A percentile compares a stretch with the other conserved stretches of the same genome.
Evolutionary conservation across 2,329 filamentous ascomycete genomes (phyloP).

Genomic region (Hirsutella minnesotensis): DNA sequence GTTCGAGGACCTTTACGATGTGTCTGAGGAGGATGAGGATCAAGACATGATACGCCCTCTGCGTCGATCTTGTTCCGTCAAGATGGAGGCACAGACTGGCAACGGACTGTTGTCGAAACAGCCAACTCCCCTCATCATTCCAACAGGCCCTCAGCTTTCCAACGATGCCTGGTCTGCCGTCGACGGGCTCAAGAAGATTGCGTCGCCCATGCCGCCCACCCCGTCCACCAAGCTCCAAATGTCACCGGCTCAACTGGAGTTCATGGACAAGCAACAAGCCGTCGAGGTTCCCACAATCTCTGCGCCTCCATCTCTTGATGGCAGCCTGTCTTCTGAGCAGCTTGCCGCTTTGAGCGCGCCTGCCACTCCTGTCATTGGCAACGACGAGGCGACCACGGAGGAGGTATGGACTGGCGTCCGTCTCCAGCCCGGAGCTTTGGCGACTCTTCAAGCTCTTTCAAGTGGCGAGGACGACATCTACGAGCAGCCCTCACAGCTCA

Average conservation of each 20-base stretch:
- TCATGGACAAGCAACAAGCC: conserved; percentile 51
- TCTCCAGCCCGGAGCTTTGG: conserved; percentile 70
- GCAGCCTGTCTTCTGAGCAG: conserved; percentile 80
- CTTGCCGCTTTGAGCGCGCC: conserved; percentile 74
- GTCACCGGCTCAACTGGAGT: conserved; percentile 61
- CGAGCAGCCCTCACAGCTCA: conserved; percentile 26
- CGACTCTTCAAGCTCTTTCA: conserved; percentile 65
- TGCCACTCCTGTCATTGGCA: conserved; percentile 63
- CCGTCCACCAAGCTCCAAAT: conserved; percentile 60
- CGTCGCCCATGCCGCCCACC: conserved; percentile 49
- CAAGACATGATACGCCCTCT: conserved; percentile 11
- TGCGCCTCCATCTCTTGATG: conserved; percentile 79
- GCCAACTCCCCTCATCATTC: conserved; percentile 39
- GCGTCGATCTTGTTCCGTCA: conserved; percentile 18
- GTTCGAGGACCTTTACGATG: conserved; percentile 80
- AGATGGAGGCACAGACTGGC: conserved; percentile 22
- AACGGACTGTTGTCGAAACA: conserved; percentile 22
- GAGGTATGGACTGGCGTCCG: conserved; percentile 61
- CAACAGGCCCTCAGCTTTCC: conserved; percentile 21
- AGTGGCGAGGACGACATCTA: conserved; percentile 50
- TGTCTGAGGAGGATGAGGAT: conserved; percentile 69
- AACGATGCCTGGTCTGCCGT: conserved; percentile 31
- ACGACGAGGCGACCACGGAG: conserved; percentile 39
- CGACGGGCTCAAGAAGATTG: conserved; percentile 33
- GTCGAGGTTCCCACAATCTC: conserved; percentile 62